Conservation (phyloP, 2,329 filamentous ascomycete genomes). For the Scopulariopsis brevicaulis region DNA sequence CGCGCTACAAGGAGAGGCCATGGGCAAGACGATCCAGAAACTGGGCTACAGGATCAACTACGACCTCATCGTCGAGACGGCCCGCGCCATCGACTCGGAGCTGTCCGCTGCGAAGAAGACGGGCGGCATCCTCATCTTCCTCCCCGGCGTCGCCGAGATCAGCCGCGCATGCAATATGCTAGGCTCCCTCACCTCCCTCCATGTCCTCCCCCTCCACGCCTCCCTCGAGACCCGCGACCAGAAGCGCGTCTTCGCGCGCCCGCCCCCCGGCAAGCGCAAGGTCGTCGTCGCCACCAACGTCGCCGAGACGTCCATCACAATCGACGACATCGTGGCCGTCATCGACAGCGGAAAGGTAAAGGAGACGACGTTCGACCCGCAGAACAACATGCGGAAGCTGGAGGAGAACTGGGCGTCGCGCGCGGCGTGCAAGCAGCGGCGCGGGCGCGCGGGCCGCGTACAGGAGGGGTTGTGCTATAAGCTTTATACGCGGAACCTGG, state of each 20-base stretch:
- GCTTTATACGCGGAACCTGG: slow-evolving; percentile 78
- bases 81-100: slow-evolving; percentile 70
- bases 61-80: slow-evolving; percentile 68
- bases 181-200: slow-evolving; percentile 46
- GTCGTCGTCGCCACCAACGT: slow-evolving; percentile 94
- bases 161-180: slow-evolving; percentile 65
- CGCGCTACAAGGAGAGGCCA: slow-evolving; percentile 30
- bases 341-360: slow-evolving; percentile 95
- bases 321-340: slow-evolving; percentile 92
- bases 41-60: slow-evolving; percentile 86
- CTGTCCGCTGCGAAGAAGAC: slow-evolving; percentile 49
- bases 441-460: slow-evolving; percentile 88
- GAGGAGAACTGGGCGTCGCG: slow-evolving; percentile 92
- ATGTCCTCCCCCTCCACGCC: slow-evolving; percentile 82
- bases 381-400: slow-evolving; percentile 87
- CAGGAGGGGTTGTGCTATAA: slow-evolving; percentile 90
- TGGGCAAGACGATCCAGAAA: slow-evolving; percentile 61
- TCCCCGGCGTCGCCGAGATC: slow-evolving; percentile 88
- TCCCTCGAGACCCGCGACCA: slow-evolving; percentile 85
- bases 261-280: slow-evolving; percentile 76
- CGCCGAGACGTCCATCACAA: slow-evolving; percentile 96
- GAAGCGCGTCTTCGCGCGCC: slow-evolving; percentile 66
- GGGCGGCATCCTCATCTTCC: slow-evolving; percentile 89
- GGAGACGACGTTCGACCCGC: slow-evolving; percentile 86
- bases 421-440: slow-evolving; percentile 87